Evolutionary conservation across 2,329 filamentous ascomycete species (phyloP), one percentile per base, ranked within the genome.

Genomic region (Eutypella sp.): DNA sequence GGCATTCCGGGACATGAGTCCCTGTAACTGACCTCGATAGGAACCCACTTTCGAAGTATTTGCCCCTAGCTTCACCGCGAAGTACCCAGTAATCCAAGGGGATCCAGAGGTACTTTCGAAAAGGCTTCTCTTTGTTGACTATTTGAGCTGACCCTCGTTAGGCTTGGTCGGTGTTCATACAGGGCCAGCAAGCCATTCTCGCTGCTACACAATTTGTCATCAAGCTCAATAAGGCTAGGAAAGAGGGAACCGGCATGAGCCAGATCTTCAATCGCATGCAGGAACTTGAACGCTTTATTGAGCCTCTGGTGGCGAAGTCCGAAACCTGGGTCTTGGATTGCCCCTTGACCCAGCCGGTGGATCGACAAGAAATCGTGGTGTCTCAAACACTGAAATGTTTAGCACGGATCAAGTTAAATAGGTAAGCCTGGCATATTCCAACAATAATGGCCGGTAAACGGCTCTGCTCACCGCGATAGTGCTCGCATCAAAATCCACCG

Each of bases 401-500:
- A 60, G 66, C 72, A 9, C 65, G 67, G 11, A 75, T 76, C 46
- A 77, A 76, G 51, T 50, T 76, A 16, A 75, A 76, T 54, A 75
- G 71, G 71, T 68, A 55, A 40, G 55, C 44, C 1, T 44, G 31
- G 20, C 25, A 24, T 10, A 20, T 22, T 13, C 7, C 13, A 11
- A 36, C 2, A 37, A 16, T 22, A 18, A 39, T 31, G 18, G 36
- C 29, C 38, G 18, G 24, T 50, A 56, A 41, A 59, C 41, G 9
- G 23, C 15, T 24, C 38, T 20, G 11, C 6, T 22, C 45, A 42
- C 20, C 23, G 42, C 31, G 22, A 22, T 40, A 76, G 74, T 56
- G 73, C 74, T 10, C 63, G 73, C 13, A 75, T 76, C 50, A 77
- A 77, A 52, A 55, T 76, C 3, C 74, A 78, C 50, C 68, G 74